A percentile compares a stretch with the other conserved stretches of the same genome.
These are phyloP conservation scores for Alternaria novae-zelandiae DNA, from an alignment of 2,329 filamentous ascomycete genomes.

Conservation along the genomic window DNA sequence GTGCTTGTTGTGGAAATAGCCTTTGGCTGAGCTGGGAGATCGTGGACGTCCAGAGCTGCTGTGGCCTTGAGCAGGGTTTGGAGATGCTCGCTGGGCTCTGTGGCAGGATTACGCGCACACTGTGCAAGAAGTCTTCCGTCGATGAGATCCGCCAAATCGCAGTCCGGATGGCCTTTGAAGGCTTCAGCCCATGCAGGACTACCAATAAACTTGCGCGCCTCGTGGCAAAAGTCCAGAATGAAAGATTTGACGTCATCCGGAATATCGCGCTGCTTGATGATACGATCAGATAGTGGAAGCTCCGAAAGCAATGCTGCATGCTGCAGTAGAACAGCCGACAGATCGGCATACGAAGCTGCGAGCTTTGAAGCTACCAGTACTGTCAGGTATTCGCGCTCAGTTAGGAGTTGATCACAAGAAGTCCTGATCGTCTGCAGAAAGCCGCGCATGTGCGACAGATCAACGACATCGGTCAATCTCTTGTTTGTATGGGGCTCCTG, in stretches of 20 bases:
- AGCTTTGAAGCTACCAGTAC: conserved; percentile 44
- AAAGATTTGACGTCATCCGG: conserved; percentile 40
- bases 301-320: conserved; percentile 52
- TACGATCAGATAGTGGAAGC: conserved; percentile 50
- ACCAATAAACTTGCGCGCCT: conserved; percentile 47
- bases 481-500: conserved; percentile 9
- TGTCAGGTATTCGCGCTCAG: conserved; percentile 45
- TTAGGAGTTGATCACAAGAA: conserved; percentile 28
- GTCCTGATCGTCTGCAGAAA: conserved; percentile 25
- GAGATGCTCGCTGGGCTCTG: conserved; percentile 27
- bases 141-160: conserved; percentile 62
- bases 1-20: conserved; percentile 1
- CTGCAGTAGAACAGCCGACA: conserved; percentile 51
- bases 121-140: conserved; percentile 58
- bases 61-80: conserved; percentile 26
- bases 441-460: conserved; percentile 25
- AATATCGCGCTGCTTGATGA: conserved; percentile 39
- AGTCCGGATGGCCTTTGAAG: conserved; percentile 31
- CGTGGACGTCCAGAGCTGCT: conserved; percentile 22
- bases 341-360: conserved; percentile 35
- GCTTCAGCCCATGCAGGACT: conserved; percentile 46
- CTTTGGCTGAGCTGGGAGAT: conserved; percentile 16
- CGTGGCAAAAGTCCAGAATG: conserved; percentile 49
- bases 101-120: conserved; percentile 26
- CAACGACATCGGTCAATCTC: conserved; percentile 17